Evolutionary conservation across 2,329 filamentous ascomycete species (phyloP).

Genomic region (Aspergillus sojae): DNA sequence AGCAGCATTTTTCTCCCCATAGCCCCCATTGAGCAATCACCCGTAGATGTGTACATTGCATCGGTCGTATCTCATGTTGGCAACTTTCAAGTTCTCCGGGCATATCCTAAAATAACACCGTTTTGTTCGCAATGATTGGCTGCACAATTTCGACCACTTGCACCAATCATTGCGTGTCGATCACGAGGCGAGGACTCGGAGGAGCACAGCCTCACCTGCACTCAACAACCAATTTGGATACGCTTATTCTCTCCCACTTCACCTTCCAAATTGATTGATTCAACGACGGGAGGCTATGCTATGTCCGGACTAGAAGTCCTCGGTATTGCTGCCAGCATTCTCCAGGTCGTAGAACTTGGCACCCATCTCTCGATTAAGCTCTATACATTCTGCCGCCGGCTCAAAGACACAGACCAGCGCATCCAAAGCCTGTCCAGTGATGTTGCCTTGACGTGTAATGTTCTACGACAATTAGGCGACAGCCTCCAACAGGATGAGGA

Average conservation of each 20-base stretch:
- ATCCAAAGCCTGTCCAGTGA: not conserved
- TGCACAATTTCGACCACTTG: not conserved
- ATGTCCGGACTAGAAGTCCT: not conserved
- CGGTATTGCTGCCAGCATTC: not conserved
- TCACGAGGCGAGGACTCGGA: not conserved
- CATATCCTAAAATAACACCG: not conserved
- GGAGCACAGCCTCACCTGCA: not conserved
- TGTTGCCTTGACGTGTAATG: not conserved
- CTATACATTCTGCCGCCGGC: not conserved
- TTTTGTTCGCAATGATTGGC: not conserved
- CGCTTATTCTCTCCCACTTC: not conserved
- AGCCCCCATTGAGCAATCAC: not conserved
- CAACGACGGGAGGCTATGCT: not conserved
- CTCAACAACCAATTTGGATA: not conserved
- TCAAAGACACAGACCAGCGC: not conserved
- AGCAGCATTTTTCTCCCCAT: not conserved
- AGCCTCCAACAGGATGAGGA: not conserved
- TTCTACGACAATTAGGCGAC: not conserved
- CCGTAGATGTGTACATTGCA: not conserved
- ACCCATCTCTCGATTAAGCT: not conserved
- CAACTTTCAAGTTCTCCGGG: not conserved
- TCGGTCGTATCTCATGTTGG: not conserved
- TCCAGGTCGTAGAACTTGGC: not conserved
- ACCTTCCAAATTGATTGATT: not conserved
- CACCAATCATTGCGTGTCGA: slow-evolving; percentile 1